A percentile compares a stretch with the other conserved stretches of the same genome.
These are phyloP conservation scores for Penicillium ochrochloron DNA, from an alignment of 495 filamentous ascomycete species.

Conservation along the genomic window DNA sequence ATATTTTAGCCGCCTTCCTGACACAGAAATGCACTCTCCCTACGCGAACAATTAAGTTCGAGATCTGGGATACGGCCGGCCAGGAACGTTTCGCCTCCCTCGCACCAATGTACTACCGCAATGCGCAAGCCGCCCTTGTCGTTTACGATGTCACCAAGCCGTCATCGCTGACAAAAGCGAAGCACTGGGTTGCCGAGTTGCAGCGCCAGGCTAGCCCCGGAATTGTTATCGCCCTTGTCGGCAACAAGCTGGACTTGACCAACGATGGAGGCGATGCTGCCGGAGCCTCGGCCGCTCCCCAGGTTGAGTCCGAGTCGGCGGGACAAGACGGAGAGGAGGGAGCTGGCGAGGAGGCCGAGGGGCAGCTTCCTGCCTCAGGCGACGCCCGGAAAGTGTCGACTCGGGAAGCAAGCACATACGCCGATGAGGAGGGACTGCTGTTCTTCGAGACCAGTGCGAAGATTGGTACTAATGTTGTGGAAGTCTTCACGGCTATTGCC, in stretches of 20 bases:
- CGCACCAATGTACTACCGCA: constrained; percentile 99
- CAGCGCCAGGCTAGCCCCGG: constrained; percentile 97
- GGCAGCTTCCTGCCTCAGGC: constrained; percentile 62
- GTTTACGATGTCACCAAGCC: constrained; percentile 99
- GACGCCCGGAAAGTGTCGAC: constrained; percentile 87
- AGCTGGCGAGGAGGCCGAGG: constrained; percentile 57
- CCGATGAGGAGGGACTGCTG: constrained; percentile 88
- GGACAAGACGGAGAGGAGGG: constrained; percentile 43
- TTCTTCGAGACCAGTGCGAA: constrained; percentile 99
- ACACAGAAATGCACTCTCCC: constrained; percentile 98
- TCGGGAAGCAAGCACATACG: constrained; percentile 88
- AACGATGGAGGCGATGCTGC: constrained; percentile 52
- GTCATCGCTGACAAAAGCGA: constrained; percentile 91
- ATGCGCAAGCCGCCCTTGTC: constrained; percentile 96
- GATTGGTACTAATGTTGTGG: constrained; percentile 88
- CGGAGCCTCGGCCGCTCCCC: constrained; percentile 36
- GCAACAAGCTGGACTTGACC: constrained; percentile 95
- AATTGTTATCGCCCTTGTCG: constrained; percentile 96
- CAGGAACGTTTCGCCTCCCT: constrained; percentile 97
- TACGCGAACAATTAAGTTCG: constrained; percentile 96
- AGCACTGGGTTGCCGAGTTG: constrained; percentile 98
- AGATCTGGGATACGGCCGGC: constrained; percentile 99
- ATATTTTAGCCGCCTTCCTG: constrained; percentile 81
- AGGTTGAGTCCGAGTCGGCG: constrained; percentile 33
- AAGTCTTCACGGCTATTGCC: constrained; percentile 98